Evolutionary conservation across 2,329 filamentous ascomycete genomes (phyloP), one percentile per base, ranked within the genome.

Genomic region (Phaeosphaeriaceae sp.): DNA sequence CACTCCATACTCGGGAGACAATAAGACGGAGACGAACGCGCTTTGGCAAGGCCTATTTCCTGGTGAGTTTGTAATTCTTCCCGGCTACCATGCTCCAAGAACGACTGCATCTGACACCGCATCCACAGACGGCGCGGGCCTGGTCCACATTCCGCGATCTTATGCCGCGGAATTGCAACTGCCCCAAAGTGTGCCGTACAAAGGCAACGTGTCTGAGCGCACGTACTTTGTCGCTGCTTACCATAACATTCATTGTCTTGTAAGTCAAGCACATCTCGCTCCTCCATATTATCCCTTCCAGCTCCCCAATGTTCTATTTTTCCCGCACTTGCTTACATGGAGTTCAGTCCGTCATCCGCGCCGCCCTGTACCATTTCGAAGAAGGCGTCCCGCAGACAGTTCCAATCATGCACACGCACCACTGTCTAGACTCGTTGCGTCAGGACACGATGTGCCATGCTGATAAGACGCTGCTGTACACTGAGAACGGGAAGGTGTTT

Each of bases 231-330:
- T 19, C 28, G 54, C 43, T 42, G 40, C 6, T 13, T 28, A 35
- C 22, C 49, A 35, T 40, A 24, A 44, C 47, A 52, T 44, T 28
- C 47, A 32, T 52, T 58, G 28, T 22, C 43, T 49, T 26, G 49
- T 44, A 42, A 43, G 43, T 26, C 43, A 22, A 11, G 7, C 23
- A 23, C 23, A 19, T 23, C 22, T 19, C 2, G n/a, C 30, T 35
- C 30, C 9, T 35, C 9, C 13, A 11, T 30, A 30, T 30, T 11
- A 30, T 30, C 28, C 30, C 30, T 13, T 6, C 13, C 13, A 3
- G 30, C 30, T 3, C 13, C 5, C 3, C 30, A 9, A 35, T 7
- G 30, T 13, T 15, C 35, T 17, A 40, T 40, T 40, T 5, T 6
- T 17, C 10, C 9, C 30, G 3, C 30, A 6, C 30, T 35, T 21